Evolutionary conservation across 345 rosid species (phyloP).

Genomic region (Heritiera fomes): DNA sequence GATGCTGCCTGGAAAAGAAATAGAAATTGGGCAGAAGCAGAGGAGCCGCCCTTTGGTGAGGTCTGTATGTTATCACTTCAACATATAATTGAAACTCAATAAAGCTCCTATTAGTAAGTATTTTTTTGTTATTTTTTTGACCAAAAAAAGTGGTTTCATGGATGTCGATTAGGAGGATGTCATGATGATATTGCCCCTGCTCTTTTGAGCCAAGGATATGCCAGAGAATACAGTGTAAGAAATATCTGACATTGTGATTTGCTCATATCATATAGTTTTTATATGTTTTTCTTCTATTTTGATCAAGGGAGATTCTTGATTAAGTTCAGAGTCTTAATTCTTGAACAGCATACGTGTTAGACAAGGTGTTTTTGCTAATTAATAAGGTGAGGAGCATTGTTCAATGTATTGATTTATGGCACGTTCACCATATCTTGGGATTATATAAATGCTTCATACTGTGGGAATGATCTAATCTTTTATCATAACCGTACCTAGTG

Average conservation of each 20-base stretch:
- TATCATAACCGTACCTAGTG: too few relatives aligned
- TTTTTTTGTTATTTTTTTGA: constrained; percentile 12
- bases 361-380: neutral
- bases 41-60: constrained; percentile 52
- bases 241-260: constrained; percentile 12
- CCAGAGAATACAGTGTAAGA: constrained; percentile 82
- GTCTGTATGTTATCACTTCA: constrained; percentile 6
- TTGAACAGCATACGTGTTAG: neutral
- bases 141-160: constrained; percentile 59
- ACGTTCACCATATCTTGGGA: too few relatives aligned
- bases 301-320: neutral
- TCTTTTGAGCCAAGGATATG: constrained; percentile 75
- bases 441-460: too few relatives aligned
- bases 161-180: constrained; percentile 76
- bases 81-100: neutral
- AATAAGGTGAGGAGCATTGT: neutral
- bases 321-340: neutral
- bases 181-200: constrained; percentile 82
- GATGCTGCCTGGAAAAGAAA: constrained; percentile 63
- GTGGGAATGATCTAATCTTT: too few relatives aligned
- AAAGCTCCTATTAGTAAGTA: neutral
- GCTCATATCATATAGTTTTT: constrained; percentile 9
- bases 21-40: constrained; percentile 63
- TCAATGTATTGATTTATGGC: neutral
- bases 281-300: neutral